Evolutionary conservation across 257 asterid genomes (phyloP).

Genomic region (Euphrasia confusa): DNA sequence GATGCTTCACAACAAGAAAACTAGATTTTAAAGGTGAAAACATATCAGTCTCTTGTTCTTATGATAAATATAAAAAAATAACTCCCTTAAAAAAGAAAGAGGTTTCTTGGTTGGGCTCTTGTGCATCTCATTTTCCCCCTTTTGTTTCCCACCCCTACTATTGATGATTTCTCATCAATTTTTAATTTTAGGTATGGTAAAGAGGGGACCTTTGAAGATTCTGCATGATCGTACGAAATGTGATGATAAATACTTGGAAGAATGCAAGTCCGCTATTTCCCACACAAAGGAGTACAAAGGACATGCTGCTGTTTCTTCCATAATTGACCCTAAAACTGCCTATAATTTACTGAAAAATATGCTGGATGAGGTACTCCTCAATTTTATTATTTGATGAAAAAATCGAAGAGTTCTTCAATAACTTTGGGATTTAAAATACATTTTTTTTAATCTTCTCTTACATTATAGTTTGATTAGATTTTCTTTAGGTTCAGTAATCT

Average conservation of each 20-base stretch:
- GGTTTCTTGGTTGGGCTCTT: not conserved
- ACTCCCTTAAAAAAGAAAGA: not conserved
- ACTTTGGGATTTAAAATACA: constrained; percentile 4
- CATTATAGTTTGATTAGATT: constrained; percentile 5
- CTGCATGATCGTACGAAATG: constrained; percentile 51
- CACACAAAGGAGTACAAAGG: constrained; percentile 47
- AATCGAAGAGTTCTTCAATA: not conserved
- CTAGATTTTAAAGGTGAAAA: not conserved
- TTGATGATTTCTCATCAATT: constrained; percentile 11
- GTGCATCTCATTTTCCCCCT: not conserved
- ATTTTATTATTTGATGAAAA: constrained; percentile 20
- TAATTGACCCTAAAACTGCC: constrained; percentile 56
- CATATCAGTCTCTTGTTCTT: constrained; percentile 6
- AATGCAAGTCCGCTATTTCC: constrained; percentile 50
- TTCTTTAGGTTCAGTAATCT: constrained; percentile 12
- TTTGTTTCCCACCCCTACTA: not conserved
- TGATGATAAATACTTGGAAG: constrained; percentile 36
- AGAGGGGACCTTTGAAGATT: constrained; percentile 52
- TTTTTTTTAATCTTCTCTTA: not conserved
- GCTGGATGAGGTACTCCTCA: constrained; percentile 62
- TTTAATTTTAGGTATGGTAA: constrained; percentile 65
- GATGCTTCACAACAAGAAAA: constrained; percentile 6
- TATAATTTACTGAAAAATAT: constrained; percentile 62
- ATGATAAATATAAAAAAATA: not conserved
- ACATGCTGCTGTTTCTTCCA: constrained; percentile 35